Conservation (phyloP, 805 yeast genomes). For the Teunomyces stri region DNA sequence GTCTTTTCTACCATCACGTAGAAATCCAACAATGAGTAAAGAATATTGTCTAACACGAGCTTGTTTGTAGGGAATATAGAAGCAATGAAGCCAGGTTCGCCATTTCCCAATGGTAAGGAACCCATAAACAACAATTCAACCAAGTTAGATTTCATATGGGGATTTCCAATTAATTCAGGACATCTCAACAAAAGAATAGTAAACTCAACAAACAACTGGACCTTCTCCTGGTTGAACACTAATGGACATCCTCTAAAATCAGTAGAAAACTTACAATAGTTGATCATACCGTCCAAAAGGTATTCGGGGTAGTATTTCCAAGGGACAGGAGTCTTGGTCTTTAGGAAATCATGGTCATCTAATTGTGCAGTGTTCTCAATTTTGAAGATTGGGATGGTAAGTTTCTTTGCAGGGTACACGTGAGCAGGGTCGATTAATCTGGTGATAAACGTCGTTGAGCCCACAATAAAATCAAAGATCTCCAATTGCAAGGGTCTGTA, state of each 20-base stretch:
- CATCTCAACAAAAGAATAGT: slow-evolving; percentile 74
- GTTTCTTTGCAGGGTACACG: slow-evolving; percentile 50
- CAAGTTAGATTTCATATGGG: slow-evolving; percentile 84
- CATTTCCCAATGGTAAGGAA: slow-evolving; percentile 51
- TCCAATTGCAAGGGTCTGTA: slow-evolving; percentile 59
- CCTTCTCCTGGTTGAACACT: slow-evolving; percentile 48
- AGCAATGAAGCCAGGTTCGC: slow-evolving; percentile 72
- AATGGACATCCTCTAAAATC: slow-evolving; percentile 57
- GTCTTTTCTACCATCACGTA: slow-evolving; percentile 95
- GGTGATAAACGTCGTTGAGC: slow-evolving; percentile 69
- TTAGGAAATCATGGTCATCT: slow-evolving; percentile 71
- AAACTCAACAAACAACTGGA: slow-evolving; percentile 64
- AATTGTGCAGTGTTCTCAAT: slow-evolving; percentile 61
- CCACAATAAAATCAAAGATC: slow-evolving; percentile 73
- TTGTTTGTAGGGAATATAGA: slow-evolving; percentile 62
- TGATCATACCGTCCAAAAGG: slow-evolving; percentile 76
- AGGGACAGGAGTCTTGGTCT: slow-evolving; percentile 65
- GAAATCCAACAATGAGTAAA: slow-evolving; percentile 82
- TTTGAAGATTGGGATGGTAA: slow-evolving; percentile 55
- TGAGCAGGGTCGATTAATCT: slow-evolving; percentile 73
- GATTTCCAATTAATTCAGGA: slow-evolving; percentile 83
- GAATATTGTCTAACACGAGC: slow-evolving; percentile 59
- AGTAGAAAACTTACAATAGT: slow-evolving; percentile 63
- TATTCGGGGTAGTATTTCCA: slow-evolving; percentile 86
- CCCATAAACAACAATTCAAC: slow-evolving; percentile 82